phyloP scores from a whole-genome alignment of 2,329 filamentous ascomycete genomes.

The Hypoxylon sp. region DNA sequence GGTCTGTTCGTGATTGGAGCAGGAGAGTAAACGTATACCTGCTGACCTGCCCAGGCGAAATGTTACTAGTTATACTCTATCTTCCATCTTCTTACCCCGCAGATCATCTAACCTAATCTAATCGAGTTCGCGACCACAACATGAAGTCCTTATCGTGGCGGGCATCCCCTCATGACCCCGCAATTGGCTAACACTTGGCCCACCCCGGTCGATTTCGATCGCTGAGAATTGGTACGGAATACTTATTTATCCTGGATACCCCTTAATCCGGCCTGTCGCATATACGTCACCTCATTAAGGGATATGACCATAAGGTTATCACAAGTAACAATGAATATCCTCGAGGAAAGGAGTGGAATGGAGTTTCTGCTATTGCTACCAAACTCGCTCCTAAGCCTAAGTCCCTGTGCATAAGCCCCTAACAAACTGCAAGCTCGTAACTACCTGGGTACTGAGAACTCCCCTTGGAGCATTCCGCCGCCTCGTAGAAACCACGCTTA shows the following conservation, averaged over 20 bases:
- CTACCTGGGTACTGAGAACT: conserved; percentile 7
- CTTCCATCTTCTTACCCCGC: conserved; percentile 7
- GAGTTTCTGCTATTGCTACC: conserved; percentile 21
- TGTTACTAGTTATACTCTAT: conserved; percentile 17
- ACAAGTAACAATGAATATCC: background rate
- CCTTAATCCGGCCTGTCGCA: background rate
- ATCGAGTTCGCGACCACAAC: conserved; percentile 22
- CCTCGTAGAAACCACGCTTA: conserved; percentile 4
- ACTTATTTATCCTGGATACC: background rate
- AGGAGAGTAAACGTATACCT: conserved; percentile 14
- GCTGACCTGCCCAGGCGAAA: conserved; percentile 20
- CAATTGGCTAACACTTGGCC: conserved; percentile 17
- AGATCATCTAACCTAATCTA: conserved; percentile 34
- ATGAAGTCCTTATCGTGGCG: conserved; percentile 10
- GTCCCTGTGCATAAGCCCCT: too few species aligned
- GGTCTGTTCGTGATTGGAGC: conserved; percentile 22
- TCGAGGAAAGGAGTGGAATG: conserved; percentile 9
- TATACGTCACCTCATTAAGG: background rate
- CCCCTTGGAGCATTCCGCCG: background rate
- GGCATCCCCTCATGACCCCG: conserved; percentile 32
- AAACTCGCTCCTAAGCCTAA: conserved; percentile 17
- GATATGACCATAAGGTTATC: background rate
- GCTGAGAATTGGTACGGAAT: background rate
- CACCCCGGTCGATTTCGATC: conserved; percentile 16
- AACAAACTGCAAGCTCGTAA: conserved; percentile 22